Conservation (phyloP, 2,329 filamentous ascomycete genomes). For the Fusarium zealandicum region DNA sequence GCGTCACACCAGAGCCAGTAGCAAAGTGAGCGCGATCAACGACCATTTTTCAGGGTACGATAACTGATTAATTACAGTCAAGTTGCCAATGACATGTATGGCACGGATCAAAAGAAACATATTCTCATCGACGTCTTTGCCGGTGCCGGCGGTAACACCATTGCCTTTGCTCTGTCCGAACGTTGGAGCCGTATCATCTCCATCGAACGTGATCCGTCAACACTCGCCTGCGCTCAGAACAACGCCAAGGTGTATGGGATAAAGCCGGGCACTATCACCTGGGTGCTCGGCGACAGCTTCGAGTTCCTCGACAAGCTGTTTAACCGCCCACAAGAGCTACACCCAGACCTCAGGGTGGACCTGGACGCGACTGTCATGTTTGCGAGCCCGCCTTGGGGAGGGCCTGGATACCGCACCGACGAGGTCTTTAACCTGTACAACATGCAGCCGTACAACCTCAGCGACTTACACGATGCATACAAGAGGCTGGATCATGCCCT, state of each 20-base stretch:
- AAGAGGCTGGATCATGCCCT: slow-evolving; percentile 69
- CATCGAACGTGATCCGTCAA: slow-evolving; percentile 82
- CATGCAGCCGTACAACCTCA: slow-evolving; percentile 87
- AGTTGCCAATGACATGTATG: slow-evolving; percentile 76
- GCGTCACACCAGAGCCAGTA: slow-evolving; percentile 91
- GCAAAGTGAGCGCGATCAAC: slow-evolving; percentile 67
- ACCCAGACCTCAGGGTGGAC: slow-evolving; percentile 52
- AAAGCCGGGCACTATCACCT: slow-evolving; percentile 73
- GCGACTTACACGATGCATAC: slow-evolving; percentile 69
- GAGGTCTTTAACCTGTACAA: slow-evolving; percentile 81
- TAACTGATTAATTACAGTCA: slow-evolving; percentile 55
- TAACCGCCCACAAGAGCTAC: slow-evolving; percentile 47
- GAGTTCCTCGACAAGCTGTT: slow-evolving; percentile 64
- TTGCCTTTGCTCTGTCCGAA: slow-evolving; percentile 85
- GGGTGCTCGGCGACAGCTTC: slow-evolving; percentile 89
- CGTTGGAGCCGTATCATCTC: slow-evolving; percentile 86
- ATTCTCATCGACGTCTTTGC: slow-evolving; percentile 88
- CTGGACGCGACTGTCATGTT: slow-evolving; percentile 57
- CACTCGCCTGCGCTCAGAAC: slow-evolving; percentile 87
- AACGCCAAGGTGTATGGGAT: slow-evolving; percentile 90
- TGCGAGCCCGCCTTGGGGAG: slow-evolving; percentile 68
- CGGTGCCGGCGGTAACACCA: slow-evolving; percentile 91
- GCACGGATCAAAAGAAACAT: slow-evolving; percentile 61
- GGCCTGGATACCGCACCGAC: slow-evolving; percentile 61
- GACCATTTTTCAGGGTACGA: neutral